Percentiles rank a stretch among this genome's conserved stretches.
Evolutionary conservation across 202 grass and related monocot genomes (phyloP).

Genomic region (Panicum virgatum): DNA sequence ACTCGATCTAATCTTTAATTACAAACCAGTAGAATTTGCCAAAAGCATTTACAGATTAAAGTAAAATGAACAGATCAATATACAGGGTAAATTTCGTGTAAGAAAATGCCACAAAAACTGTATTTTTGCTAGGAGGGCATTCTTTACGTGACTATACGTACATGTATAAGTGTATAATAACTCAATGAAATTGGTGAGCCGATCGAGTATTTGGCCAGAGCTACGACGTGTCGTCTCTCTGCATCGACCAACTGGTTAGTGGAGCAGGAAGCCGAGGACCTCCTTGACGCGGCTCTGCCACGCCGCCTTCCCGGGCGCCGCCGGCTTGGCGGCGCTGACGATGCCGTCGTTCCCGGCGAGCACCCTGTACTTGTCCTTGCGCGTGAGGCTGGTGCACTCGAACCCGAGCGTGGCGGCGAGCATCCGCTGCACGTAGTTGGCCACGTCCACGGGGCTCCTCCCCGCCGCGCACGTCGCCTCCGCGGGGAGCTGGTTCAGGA

Average conservation of each 20-base stretch:
- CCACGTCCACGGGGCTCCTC: constrained; percentile 75
- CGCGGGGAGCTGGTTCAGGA: constrained; percentile 75
- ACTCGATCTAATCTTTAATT: not conserved
- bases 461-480: constrained; percentile 76
- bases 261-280: constrained; percentile 62
- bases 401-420: constrained; percentile 87
- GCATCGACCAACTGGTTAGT: constrained; percentile 23
- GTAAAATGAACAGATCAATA: not conserved
- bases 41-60: not conserved
- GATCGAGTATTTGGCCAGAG: not conserved
- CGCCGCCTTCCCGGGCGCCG: constrained; percentile 22
- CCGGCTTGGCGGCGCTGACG: constrained; percentile 38
- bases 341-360: constrained; percentile 78
- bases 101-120: not conserved
- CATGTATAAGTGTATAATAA: not conserved
- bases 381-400: constrained; percentile 90
- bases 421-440: constrained; percentile 89
- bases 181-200: constrained; percentile 5
- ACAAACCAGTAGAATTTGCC: not conserved
- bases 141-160: not conserved
- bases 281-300: constrained; percentile 49
- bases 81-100: not conserved
- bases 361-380: constrained; percentile 91
- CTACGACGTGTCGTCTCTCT: not conserved
- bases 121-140: not conserved